Percentiles rank a stretch among this genome's conserved stretches.
These are phyloP conservation scores for Phytopythium cucurbitacearum DNA, from an alignment of 352 stramenopile species.

Conservation along the genomic window DNA sequence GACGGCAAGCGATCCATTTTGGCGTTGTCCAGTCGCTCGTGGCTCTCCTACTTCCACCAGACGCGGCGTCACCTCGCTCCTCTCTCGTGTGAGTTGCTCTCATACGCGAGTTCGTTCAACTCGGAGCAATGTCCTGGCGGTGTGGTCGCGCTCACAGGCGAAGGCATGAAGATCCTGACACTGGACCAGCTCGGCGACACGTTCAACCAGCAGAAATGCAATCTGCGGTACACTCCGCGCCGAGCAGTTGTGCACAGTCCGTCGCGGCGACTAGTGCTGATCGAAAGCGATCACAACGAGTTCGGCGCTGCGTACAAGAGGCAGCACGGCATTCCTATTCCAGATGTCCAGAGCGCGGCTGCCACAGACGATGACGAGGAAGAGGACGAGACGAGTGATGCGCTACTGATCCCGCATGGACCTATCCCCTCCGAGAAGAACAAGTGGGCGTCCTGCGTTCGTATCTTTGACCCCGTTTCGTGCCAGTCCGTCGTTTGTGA, in stretches of 20 bases:
- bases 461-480: slow-evolving; percentile 95
- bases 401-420: slow-evolving; percentile 58
- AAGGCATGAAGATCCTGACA: slow-evolving; percentile 97
- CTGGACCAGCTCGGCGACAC: slow-evolving; percentile 93
- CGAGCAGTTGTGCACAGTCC: slow-evolving; percentile 91
- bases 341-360: slow-evolving; percentile 36
- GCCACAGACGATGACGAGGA: slow-evolving; percentile 65
- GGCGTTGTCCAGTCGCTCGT: slow-evolving; percentile 93
- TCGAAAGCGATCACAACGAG: slow-evolving; percentile 98
- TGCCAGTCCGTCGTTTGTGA: slow-evolving; percentile 85
- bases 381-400: slow-evolving; percentile 81
- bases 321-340: slow-evolving; percentile 56
- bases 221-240: slow-evolving; percentile 97
- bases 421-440: slow-evolving; percentile 51
- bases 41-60: slow-evolving; percentile 94
- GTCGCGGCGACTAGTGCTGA: slow-evolving; percentile 90
- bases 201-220: slow-evolving; percentile 96
- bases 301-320: slow-evolving; percentile 91
- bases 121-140: slow-evolving; percentile 96
- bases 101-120: slow-evolving; percentile 94
- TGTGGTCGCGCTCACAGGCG: slow-evolving; percentile 94
- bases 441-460: slow-evolving; percentile 97
- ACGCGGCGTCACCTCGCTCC: slow-evolving; percentile 91
- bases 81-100: slow-evolving; percentile 94
- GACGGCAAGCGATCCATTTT: slow-evolving; percentile 90